Evolutionary conservation across 31 red algal species (phyloP), one percentile per base, ranked within the genome.

Genomic region (Bonnemaisonia californica): DNA sequence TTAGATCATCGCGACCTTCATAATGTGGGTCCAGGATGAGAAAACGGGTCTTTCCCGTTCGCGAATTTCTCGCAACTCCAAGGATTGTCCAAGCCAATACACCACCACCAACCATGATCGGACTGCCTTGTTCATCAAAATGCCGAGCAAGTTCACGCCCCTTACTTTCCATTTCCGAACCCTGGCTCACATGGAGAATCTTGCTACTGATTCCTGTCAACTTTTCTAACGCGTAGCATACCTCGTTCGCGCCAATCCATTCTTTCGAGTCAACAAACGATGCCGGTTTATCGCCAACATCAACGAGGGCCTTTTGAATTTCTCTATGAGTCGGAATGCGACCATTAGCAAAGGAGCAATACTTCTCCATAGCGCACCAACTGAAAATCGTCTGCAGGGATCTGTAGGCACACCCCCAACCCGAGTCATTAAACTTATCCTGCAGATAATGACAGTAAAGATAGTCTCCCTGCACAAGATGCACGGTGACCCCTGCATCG

Each of bases 401-500:
- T 26, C 94, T 73, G 74, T 96, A 96, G n/a, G 94, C 94, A 74
- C 94, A 96, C 42, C 94, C 94, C 94, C 94, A 96, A 4, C 89
- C 84, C 27, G 74, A 62, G 62, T 96, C 94, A 48, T 81, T 79
- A 38, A 87, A 69, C 28, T 75, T 76, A 41, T 87, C 77, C 77
- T 84, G 72, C 29, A 79, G 48, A 51, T 92, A 92, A 58, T 84
- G 67, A 41, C 75, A 92, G 33, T 84, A 84, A 2, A 84, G 66
- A 74, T 92, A 92, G 32, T 30, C 38, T 37, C 81, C 81, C 0
- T 79, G 73, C 56, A 92, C 61, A 40, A 80, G 39, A 7, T 77
- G 66, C 54, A 85, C 55, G 1, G 80, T 42, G 0, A 92, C 75
- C 16, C 60, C 76, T 47, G 56, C 57, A 18, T 83, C 68, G 12